These are phyloP conservation scores for Calonectria hawksworthii DNA, from an alignment of 2,329 filamentous ascomycete genomes.

Conservation along the genomic window DNA sequence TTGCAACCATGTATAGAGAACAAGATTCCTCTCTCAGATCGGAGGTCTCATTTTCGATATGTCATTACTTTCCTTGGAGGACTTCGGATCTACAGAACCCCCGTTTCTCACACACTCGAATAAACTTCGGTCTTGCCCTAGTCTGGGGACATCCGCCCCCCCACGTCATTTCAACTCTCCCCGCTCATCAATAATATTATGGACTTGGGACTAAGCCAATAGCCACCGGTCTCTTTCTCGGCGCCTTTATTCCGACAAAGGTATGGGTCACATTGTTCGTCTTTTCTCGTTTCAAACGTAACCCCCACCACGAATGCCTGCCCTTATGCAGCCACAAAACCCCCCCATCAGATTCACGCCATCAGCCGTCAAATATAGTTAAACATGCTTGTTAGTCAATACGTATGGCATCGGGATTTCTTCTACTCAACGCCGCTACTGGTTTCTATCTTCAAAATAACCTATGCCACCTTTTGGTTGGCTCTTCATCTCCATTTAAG, in stretches of 20 bases:
- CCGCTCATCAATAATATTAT: background rate
- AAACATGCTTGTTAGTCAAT: slow-evolving; percentile 5
- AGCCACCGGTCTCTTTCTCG: background rate
- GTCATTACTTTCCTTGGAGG: background rate
- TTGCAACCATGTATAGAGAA: background rate
- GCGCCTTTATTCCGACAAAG: background rate
- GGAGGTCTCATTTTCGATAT: background rate
- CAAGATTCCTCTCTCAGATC: background rate
- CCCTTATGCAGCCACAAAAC: background rate
- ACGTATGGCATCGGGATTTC: slow-evolving; percentile 19
- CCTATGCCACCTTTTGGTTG: background rate
- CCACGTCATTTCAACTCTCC: background rate
- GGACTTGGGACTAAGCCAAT: background rate
- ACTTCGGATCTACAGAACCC: too few relatives aligned
- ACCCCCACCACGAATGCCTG: background rate
- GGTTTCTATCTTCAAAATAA: slow-evolving; percentile 27
- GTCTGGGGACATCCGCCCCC: background rate
- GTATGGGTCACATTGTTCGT: background rate
- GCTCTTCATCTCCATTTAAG: background rate
- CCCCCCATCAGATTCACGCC: too few relatives aligned
- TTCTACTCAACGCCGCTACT: slow-evolving; percentile 27
- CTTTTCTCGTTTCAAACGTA: background rate
- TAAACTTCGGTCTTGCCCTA: background rate
- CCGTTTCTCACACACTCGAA: too few relatives aligned
- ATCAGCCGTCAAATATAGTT: background rate